Conservation (phyloP, 306 rosid genomes). For the Prunus fruticosa region DNA sequence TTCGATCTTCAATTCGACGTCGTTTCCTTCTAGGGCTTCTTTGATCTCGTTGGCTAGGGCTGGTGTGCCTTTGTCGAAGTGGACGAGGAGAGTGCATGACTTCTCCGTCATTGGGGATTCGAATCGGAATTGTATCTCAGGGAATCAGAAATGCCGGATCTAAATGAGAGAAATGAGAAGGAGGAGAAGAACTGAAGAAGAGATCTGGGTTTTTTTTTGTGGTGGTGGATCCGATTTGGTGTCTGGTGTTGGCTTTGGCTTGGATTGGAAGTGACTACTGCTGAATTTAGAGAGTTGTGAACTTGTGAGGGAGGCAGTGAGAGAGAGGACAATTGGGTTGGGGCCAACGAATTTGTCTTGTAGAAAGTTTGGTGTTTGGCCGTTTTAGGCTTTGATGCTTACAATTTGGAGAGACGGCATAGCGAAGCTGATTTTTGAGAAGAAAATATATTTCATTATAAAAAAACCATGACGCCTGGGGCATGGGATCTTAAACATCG, state of each 20-base stretch:
- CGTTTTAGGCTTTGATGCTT: too few relatives aligned
- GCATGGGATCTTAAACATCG: too few relatives aligned
- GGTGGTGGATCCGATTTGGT: not conserved
- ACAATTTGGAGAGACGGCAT: too few relatives aligned
- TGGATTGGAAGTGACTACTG: not conserved
- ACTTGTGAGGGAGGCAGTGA: not conserved
- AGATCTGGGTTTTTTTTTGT: too few relatives aligned
- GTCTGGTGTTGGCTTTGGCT: not conserved
- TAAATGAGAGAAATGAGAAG: not conserved
- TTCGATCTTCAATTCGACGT: conserved; percentile 59
- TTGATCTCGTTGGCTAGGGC: conserved; percentile 89
- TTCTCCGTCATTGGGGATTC: conserved; percentile 54
- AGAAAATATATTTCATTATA: too few relatives aligned
- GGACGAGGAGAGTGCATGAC: conserved; percentile 79
- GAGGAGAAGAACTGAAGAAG: not conserved
- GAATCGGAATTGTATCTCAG: conserved; percentile 1
- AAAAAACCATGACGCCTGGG: too few relatives aligned
- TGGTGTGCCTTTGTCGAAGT: conserved; percentile 92
- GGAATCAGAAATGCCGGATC: not conserved
- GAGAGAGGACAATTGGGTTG: not conserved
- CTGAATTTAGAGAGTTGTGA: not conserved
- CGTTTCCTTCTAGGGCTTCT: conserved; percentile 84
- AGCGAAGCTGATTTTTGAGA: too few relatives aligned
- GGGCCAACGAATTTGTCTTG: not conserved
- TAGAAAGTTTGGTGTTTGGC: too few relatives aligned